Evolutionary conservation across 306 rosid species (phyloP).

Genomic region (Dryas drummondii): DNA sequence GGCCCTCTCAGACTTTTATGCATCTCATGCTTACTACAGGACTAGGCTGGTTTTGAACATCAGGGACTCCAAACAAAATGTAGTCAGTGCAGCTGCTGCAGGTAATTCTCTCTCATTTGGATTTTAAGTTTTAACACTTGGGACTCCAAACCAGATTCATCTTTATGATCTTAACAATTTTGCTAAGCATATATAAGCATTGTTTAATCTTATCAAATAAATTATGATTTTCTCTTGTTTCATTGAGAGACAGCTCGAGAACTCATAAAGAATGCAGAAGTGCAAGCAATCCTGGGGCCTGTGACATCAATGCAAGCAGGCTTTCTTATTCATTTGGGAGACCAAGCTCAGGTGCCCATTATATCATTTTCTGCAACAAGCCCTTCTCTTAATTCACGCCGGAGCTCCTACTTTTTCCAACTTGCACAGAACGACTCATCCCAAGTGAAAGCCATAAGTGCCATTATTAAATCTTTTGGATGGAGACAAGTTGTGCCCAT

Average conservation of each 20-base stretch:
- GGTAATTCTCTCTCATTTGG: constrained; percentile 9
- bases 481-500: constrained; percentile 36
- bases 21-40: background rate
- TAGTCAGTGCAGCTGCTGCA: constrained; percentile 27
- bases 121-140: too few relatives aligned
- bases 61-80: constrained; percentile 12
- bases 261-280: constrained; percentile 41
- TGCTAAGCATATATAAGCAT: background rate
- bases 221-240: background rate
- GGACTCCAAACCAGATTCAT: too few relatives aligned
- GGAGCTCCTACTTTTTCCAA: constrained; percentile 25
- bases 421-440: constrained; percentile 21
- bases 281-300: constrained; percentile 46
- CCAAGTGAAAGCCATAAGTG: constrained; percentile 27
- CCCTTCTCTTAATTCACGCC: constrained; percentile 28
- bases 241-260: constrained; percentile 35
- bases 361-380: constrained; percentile 34
- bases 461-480: constrained; percentile 21
- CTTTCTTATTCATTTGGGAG: constrained; percentile 31
- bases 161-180: too few relatives aligned
- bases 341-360: constrained; percentile 39
- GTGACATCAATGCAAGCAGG: constrained; percentile 29
- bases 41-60: constrained; percentile 13
- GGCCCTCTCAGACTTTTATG: constrained; percentile 3
- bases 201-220: too few relatives aligned